Conservation (phyloP, 192 early-diverging fungal genomes). For the Coemansia nantahalensis region DNA sequence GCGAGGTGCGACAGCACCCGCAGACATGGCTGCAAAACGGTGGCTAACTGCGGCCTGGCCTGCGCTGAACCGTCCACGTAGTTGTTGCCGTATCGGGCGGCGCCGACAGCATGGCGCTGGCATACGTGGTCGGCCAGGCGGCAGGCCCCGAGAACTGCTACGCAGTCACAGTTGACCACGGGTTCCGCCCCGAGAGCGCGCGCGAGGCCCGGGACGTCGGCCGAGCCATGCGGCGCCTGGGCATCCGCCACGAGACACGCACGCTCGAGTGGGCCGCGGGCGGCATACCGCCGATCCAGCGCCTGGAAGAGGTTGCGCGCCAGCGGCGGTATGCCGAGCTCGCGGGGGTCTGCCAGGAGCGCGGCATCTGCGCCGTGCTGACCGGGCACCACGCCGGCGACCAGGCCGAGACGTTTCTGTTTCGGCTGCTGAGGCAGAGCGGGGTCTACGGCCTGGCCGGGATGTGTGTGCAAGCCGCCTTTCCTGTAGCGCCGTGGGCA, state of each 20-base stretch:
- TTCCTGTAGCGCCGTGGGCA: no score
- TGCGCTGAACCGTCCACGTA: no score
- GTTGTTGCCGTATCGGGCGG: conserved; percentile 53
- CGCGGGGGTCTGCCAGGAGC: conserved; percentile 4
- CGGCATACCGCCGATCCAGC: conserved; percentile 13
- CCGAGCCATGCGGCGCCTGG: conserved; percentile 22
- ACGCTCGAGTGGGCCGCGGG: conserved; percentile 15
- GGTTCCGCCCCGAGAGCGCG: conserved; percentile 38
- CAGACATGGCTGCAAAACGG: no score
- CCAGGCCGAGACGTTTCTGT: conserved; percentile 51
- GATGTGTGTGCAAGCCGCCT: conserved; percentile 20
- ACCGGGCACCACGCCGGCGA: conserved; percentile 51
- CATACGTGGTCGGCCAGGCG: conserved; percentile 33
- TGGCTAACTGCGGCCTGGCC: no score
- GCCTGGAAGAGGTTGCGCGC: conserved; percentile 42
- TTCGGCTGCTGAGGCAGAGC: conserved; percentile 39
- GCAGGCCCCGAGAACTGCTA: conserved; percentile 20
- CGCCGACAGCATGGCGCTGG: conserved; percentile 53
- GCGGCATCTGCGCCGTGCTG: conserved; percentile 18
- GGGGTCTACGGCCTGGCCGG: conserved; percentile 41
- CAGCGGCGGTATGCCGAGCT: conserved; percentile 32
- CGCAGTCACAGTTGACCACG: conserved; percentile 49
- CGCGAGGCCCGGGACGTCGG: conserved; percentile 32
- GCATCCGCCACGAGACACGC: conserved; percentile 30
- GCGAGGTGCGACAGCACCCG: no score